Percentiles rank a stretch among this genome's conserved stretches.
These are phyloP conservation scores for Eragrostis nindensis DNA, from an alignment of 176 grass and related monocot species.

Conservation along the genomic window DNA sequence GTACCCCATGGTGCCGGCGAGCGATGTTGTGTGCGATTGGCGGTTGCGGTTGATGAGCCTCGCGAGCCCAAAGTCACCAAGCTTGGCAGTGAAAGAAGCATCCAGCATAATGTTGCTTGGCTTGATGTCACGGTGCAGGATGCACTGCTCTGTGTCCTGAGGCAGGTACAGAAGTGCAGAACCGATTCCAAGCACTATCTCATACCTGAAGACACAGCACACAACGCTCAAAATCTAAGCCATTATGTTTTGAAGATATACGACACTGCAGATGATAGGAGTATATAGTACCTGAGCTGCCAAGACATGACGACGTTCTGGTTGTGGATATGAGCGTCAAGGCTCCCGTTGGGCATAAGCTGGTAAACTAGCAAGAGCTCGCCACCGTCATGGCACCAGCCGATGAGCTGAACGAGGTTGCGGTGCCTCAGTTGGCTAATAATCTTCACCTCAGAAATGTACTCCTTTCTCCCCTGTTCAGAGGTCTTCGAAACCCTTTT, in stretches of 20 bases:
- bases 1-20: slow-evolving; percentile 23
- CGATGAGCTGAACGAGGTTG: slow-evolving; percentile 50
- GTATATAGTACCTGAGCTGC: not conserved
- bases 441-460: slow-evolving; percentile 53
- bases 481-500: slow-evolving; percentile 1
- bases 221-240: not conserved
- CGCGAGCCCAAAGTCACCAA: not conserved
- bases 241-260: not conserved
- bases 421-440: slow-evolving; percentile 54
- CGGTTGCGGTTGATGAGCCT: not conserved
- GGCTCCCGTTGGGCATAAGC: slow-evolving; percentile 57
- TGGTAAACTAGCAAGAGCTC: slow-evolving; percentile 38
- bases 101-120: not conserved
- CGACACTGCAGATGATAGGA: not conserved
- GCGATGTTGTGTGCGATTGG: not conserved
- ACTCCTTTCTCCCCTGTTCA: slow-evolving; percentile 52
- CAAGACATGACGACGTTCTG: not conserved
- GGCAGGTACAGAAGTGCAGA: not conserved
- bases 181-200: not conserved
- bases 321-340: slow-evolving; percentile 35
- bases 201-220: not conserved
- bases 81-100: not conserved
- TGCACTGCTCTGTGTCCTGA: not conserved
- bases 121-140: not conserved
- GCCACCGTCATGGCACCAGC: slow-evolving; percentile 52